Percentiles rank a stretch among this genome's conserved stretches.
phyloP scores from a whole-genome alignment of 2,329 filamentous ascomycete species.

The Teratosphaeria nubilosa region DNA sequence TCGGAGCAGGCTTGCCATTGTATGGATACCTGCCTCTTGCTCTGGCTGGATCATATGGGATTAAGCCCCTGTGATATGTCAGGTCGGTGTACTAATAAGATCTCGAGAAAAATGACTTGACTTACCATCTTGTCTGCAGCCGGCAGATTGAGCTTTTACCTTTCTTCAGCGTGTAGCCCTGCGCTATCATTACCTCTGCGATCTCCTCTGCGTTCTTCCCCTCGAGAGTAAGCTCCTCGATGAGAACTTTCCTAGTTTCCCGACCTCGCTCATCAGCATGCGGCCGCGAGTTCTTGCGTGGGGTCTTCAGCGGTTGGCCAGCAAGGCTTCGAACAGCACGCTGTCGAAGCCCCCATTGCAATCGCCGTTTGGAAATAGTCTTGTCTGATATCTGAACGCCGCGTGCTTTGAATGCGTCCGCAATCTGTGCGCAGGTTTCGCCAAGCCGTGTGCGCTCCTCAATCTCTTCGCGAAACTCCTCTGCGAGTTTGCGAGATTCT shows the following conservation, averaged over 20 bases:
- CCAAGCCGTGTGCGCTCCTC: slow-evolving; percentile 12
- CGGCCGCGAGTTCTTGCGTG: slow-evolving; percentile 5
- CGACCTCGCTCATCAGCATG: neutral
- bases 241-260: slow-evolving; percentile 11
- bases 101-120: neutral
- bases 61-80: slow-evolving; percentile 1
- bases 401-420: slow-evolving; percentile 9
- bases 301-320: neutral
- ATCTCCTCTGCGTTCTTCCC: slow-evolving; percentile 18
- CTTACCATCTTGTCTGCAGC: slow-evolving; percentile 15
- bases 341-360: slow-evolving; percentile 17
- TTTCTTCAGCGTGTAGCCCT: slow-evolving; percentile 12
- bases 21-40: slow-evolving; percentile 12
- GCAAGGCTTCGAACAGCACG: slow-evolving; percentile 5
- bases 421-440: slow-evolving; percentile 16
- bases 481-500: neutral
- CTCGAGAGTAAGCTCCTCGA: slow-evolving; percentile 10
- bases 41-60: slow-evolving; percentile 14
- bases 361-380: slow-evolving; percentile 14
- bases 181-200: slow-evolving; percentile 10
- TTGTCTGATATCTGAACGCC: slow-evolving; percentile 14
- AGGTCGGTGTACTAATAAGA: neutral
- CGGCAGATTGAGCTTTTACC: slow-evolving; percentile 14
- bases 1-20: slow-evolving; percentile 2
- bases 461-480: neutral